Evolutionary conservation across 2,329 filamentous ascomycete species (phyloP).

Genomic region (Lecanicillium sp.): DNA sequence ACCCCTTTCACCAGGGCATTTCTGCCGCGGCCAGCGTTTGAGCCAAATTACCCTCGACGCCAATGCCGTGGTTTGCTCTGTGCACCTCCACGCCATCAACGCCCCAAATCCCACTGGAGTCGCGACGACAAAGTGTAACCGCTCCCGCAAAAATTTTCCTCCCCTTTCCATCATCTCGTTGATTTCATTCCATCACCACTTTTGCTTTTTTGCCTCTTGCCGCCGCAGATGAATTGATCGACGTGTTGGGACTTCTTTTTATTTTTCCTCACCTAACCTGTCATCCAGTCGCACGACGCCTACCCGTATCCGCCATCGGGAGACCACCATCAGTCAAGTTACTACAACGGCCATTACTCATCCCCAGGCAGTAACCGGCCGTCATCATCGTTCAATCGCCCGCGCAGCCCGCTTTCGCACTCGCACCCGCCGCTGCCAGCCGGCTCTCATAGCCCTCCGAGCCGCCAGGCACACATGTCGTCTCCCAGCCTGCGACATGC

Average conservation of each 20-base stretch:
- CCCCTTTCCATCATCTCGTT: constrained; percentile 2
- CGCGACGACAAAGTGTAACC: background rate
- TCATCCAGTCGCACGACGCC: constrained; percentile 38
- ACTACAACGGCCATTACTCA: constrained; percentile 41
- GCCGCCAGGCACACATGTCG: constrained; percentile 30
- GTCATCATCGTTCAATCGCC: constrained; percentile 31
- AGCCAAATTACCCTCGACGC: too few relatives aligned
- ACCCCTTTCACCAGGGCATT: too few relatives aligned
- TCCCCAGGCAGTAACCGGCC: constrained; percentile 29
- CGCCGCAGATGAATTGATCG: too few relatives aligned
- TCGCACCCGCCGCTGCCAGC: constrained; percentile 35
- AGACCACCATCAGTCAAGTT: constrained; percentile 34
- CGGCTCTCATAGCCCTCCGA: constrained; percentile 35
- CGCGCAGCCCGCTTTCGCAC: constrained; percentile 43
- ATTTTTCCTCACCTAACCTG: constrained; percentile 14
- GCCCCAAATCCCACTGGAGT: too few relatives aligned
- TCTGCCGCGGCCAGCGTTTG: too few relatives aligned
- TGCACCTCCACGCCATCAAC: too few relatives aligned
- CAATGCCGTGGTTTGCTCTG: too few relatives aligned
- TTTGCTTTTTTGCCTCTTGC: constrained; percentile 10
- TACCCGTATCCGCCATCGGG: constrained; percentile 37
- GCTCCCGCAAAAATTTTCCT: constrained; percentile 5
- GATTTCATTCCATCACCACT: constrained; percentile 5
- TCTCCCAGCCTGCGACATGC: constrained; percentile 42
- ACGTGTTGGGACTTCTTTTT: constrained; percentile 14